Evolutionary conservation across 169 alveolate genomes (phyloP), one percentile per base, ranked within the genome.

Genomic region (Plasmodium coatneyi): DNA sequence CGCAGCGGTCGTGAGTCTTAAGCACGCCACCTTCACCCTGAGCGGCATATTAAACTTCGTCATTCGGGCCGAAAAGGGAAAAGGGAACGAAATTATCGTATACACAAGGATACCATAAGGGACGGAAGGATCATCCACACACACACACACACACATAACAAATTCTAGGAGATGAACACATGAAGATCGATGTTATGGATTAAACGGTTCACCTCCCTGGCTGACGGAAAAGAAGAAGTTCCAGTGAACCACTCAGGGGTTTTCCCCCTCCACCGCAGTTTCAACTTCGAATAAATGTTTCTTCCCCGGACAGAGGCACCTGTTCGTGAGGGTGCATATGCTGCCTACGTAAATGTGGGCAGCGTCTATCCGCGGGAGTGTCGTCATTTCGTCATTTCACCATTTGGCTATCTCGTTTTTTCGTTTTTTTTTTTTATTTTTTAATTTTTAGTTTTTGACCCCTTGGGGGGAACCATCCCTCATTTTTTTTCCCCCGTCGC

Each of bases 41-140:
- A n/a, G 36, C 25, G 92, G 92, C 0, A 72, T 84, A 72, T 36
- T 84, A 52, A 84, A 84, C 60, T 84, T 84, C 41, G 84, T 84
- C 28, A 84, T 43, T 6, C 74, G 78, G 41, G 92, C 92, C 5
- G 92, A 84, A 84, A 84, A 84, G 78, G 92, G 92, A 84, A 84
- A 72, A 32, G 92, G 43, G 19, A 84, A 84, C 56, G 92, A 84
- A 74, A 84, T 84, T 10, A 84, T 84, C 56, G 92, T 84, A n/a
- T 79, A 84, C 76, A 84, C 92, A 6, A 84, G 92, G 78, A 84
- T 84, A 84, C 92, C 92, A 1, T 84, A 74, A 66, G 39, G 41
- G 49, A n/a, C 3, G 36, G 84, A 79, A n/a, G 49, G 39, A 32
- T 32, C 39, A 32, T 3, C 1, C 39, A 32, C 39, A 32, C 39